Base-by-base conservation (phyloP, 192 early-diverging fungal genomes). In the Backusella sp. region DNA sequence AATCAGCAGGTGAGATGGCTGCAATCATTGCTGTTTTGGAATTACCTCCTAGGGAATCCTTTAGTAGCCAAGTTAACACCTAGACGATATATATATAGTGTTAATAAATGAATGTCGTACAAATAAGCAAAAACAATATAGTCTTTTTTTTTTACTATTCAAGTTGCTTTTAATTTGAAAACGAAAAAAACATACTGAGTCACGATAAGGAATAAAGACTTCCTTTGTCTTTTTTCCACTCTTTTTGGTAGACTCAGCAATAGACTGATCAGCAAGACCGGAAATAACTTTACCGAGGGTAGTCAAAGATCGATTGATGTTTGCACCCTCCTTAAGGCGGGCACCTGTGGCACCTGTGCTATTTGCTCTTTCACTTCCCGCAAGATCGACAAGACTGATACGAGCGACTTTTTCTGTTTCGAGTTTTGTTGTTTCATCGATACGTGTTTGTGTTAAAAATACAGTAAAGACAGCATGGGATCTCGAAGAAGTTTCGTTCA, bases 201-300 rank as follows among this genome's bases (percentile, higher is more conserved):
- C 97, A 32, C 97, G 87, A 80, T 98, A 98, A 2, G 96, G 95
- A 26, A 98, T 90, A 79, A 92, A 94, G 1, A 79, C 46, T 71
- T 88, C 87, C 37, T 73, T 80, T n/a, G 83, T 53, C 66, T 88
- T 87, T 37, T 82, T 85, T 6, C 74, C 77, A 37, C 69, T 23
- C 14, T 70, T 70, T 34, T 87, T 87, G 44, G 77, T 72, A 7
- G 65, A 39, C 7, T 71, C 75, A 9, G 71, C 34, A 37, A 81
- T 84, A 21, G 88, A 89, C 46, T 88, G 88, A 56, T 93, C 95
- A n/a, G 95, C 94, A 46, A 98, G 82, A 19, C 92, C 92, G 3
- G 94, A 93, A 41, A 98, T 98, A 42, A 98, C 97, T 82, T 98
- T 98, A 7, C 97, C 97, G 23, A 98, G 85, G 0, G 95, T 93